These are phyloP conservation scores for Talaromyces adpressus DNA, from an alignment of 495 filamentous ascomycete genomes.

Conservation along the genomic window DNA sequence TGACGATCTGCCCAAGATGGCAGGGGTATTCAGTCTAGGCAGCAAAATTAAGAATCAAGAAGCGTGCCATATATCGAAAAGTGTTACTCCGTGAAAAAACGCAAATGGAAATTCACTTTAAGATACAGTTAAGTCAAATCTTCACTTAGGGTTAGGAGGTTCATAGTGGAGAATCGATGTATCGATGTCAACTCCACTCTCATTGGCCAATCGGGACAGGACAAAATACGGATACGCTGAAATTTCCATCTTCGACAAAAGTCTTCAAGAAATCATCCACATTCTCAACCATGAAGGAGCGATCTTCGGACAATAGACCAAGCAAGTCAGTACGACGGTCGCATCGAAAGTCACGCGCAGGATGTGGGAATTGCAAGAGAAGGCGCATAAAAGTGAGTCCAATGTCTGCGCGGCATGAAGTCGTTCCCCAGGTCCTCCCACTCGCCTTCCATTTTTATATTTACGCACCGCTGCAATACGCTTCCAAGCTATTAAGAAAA, in stretches of 20 bases:
- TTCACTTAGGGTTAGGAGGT: background rate
- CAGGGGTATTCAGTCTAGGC: background rate
- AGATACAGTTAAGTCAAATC: too few relatives aligned
- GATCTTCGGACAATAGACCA: background rate
- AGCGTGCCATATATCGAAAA: background rate
- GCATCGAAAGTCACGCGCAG: slow-evolving; percentile 51
- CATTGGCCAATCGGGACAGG: background rate
- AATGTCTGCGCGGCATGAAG: background rate
- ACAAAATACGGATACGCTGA: background rate
- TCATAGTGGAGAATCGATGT: background rate
- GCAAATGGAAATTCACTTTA: background rate
- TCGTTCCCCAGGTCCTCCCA: too few relatives aligned
- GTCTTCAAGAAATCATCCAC: too few relatives aligned
- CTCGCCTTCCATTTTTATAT: too few relatives aligned
- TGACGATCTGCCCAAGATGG: background rate
- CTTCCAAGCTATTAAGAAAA: too few relatives aligned
- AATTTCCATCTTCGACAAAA: slow-evolving; percentile 1
- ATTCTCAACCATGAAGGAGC: background rate
- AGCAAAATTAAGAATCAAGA: background rate
- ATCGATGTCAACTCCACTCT: background rate
- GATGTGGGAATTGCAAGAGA: slow-evolving; percentile 51
- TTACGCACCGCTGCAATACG: too few relatives aligned
- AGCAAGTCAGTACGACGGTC: slow-evolving; percentile 18
- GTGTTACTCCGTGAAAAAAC: background rate
- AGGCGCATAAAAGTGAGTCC: slow-evolving; percentile 45